Conservation (phyloP, 2,329 filamentous ascomycete genomes). For the Byssothecium circinans region DNA sequence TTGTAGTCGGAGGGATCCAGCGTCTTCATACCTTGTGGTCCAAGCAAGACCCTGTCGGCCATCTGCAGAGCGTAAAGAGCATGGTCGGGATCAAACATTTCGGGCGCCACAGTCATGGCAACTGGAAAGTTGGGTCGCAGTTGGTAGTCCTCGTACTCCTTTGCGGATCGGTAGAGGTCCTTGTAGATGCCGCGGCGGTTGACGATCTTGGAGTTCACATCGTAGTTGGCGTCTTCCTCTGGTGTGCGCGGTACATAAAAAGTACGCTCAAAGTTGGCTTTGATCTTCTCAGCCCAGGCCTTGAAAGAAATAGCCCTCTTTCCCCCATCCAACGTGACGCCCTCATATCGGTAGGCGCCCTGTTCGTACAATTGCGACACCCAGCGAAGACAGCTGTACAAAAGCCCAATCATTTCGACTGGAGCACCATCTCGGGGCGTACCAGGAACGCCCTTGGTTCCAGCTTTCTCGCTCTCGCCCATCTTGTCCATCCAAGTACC, state of each 20-base stretch:
- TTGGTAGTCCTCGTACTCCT: slow-evolving; percentile 97
- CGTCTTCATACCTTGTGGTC: slow-evolving; percentile 92
- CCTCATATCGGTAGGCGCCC: slow-evolving; percentile 71
- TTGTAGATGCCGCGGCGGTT: slow-evolving; percentile 98
- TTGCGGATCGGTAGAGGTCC: slow-evolving; percentile 89
- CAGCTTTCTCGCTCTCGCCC: slow-evolving; percentile 92
- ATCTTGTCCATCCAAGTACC: slow-evolving; percentile 99
- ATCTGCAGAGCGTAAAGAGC: slow-evolving; percentile 78
- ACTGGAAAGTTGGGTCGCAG: slow-evolving; percentile 92
- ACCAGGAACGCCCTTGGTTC: slow-evolving; percentile 89
- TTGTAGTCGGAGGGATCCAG: slow-evolving; percentile 90
- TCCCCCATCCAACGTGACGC: slow-evolving; percentile 68
- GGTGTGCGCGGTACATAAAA: slow-evolving; percentile 79
- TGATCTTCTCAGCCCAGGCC: slow-evolving; percentile 79
- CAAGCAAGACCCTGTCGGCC: slow-evolving; percentile 77
- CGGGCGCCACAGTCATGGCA: slow-evolving; percentile 90
- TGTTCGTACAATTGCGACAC: slow-evolving; percentile 66
- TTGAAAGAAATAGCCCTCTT: slow-evolving; percentile 65
- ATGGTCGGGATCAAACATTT: slow-evolving; percentile 77
- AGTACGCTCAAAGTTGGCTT: slow-evolving; percentile 84
- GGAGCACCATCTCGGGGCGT: slow-evolving; percentile 97
- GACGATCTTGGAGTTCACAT: slow-evolving; percentile 76
- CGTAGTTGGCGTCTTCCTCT: slow-evolving; percentile 73
- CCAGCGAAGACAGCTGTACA: slow-evolving; percentile 89
- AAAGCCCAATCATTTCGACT: slow-evolving; percentile 89